phyloP scores from a whole-genome alignment of 2,329 filamentous ascomycete genomes.

The Cryphonectria radicalis region DNA sequence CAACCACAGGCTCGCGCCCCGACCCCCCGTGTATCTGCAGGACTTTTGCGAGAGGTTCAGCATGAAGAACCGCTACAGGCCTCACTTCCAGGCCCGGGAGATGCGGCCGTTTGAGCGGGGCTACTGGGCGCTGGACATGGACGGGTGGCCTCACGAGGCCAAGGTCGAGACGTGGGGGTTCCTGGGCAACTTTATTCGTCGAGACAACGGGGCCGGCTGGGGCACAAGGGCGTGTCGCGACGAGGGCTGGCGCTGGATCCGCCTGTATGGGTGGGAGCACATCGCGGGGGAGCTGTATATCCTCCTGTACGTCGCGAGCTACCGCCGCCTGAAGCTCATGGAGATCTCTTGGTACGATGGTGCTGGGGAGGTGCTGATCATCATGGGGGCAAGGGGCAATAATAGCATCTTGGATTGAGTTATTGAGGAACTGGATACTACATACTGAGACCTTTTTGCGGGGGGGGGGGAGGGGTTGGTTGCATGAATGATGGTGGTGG shows the following conservation, averaged over 20 bases:
- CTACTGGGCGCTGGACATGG: conserved; percentile 72
- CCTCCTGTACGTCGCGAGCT: conserved; percentile 73
- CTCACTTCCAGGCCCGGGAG: conserved; percentile 50
- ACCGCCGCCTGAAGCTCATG: conserved; percentile 61
- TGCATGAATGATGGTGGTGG: background rate
- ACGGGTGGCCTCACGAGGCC: conserved; percentile 53
- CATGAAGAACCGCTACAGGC: conserved; percentile 57
- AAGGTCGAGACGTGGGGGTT: conserved; percentile 65
- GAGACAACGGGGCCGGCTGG: conserved; percentile 66
- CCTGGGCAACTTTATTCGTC: conserved; percentile 61
- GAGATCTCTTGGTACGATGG: conserved; percentile 70
- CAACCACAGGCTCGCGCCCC: conserved; percentile 45
- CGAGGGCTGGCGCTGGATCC: conserved; percentile 52
- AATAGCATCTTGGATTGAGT: conserved; percentile 1
- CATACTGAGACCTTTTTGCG: background rate
- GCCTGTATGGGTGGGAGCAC: conserved; percentile 79
- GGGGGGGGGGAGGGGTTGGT: background rate
- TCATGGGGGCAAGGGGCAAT: conserved; percentile 42
- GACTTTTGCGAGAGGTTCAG: conserved; percentile 58
- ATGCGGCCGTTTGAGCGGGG: conserved; percentile 71
- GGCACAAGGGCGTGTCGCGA: conserved; percentile 63
- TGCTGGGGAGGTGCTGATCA: conserved; percentile 55
- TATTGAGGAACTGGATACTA: background rate
- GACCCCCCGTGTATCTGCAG: conserved; percentile 50
- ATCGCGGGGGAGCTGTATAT: conserved; percentile 75